Percentiles rank a stretch among this genome's conserved stretches.
Evolutionary conservation across 129 eudicot species (phyloP).

Genomic region (Flaveria bidentis): DNA sequence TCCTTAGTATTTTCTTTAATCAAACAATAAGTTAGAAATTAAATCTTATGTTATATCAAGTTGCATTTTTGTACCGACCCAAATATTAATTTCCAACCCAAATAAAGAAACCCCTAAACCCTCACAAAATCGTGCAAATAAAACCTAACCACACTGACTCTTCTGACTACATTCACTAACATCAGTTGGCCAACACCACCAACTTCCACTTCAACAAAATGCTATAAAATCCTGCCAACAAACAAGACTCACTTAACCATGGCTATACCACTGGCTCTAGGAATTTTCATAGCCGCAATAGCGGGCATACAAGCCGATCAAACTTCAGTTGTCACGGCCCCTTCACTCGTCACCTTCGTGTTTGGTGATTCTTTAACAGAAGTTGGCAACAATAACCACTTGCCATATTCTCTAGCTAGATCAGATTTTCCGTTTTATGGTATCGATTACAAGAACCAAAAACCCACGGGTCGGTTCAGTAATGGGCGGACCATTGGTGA

Average conservation of each 20-base stretch:
- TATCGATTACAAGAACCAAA: conserved; percentile 52
- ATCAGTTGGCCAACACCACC: conserved; percentile 73
- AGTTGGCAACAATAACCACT: conserved; percentile 84
- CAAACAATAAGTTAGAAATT: neutral
- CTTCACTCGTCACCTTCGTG: conserved; percentile 59
- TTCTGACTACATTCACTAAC: conserved; percentile 25
- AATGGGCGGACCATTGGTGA: conserved; percentile 97
- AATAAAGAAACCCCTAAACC: conserved; percentile 21
- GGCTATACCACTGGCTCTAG: conserved; percentile 15
- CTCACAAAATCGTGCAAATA: conserved; percentile 23
- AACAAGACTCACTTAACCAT: conserved; percentile 9
- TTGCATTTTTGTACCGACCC: neutral
- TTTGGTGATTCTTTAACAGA: conserved; percentile 92
- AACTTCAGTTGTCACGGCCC: conserved; percentile 17
- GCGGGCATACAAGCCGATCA: conserved; percentile 22
- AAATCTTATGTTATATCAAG: conserved; percentile 3
- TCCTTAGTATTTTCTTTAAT: no score
- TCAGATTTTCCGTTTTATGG: conserved; percentile 78
- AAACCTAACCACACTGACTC: conserved; percentile 38
- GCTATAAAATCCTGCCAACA: conserved; percentile 9
- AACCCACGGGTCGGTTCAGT: conserved; percentile 81
- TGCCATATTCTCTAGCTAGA: conserved; percentile 72
- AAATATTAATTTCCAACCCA: conserved; percentile 24
- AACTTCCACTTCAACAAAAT: conserved; percentile 26
- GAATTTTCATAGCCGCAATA: neutral